These are phyloP conservation scores for Vaccinium macrocarpon DNA, from an alignment of 148 eudicot genomes.

Conservation along the genomic window DNA sequence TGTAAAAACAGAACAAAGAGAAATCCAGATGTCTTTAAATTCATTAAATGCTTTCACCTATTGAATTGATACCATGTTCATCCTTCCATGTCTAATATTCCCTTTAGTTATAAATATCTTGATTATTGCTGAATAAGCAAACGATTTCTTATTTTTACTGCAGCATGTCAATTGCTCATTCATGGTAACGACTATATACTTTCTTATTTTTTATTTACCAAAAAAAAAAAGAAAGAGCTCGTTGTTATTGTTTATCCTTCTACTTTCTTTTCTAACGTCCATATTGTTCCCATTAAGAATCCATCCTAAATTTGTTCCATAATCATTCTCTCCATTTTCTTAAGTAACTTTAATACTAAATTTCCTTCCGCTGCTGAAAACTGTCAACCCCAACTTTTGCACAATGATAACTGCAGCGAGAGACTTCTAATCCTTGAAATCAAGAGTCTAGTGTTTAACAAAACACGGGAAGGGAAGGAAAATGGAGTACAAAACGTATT, in stretches of 20 bases:
- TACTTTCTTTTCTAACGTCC: not conserved
- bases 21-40: not conserved
- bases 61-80: not conserved
- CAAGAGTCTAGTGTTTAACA: not conserved
- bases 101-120: not conserved
- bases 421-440: not conserved
- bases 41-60: not conserved
- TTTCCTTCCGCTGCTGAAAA: not conserved
- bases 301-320: not conserved
- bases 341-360: not conserved
- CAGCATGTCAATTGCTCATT: not conserved
- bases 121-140: not conserved
- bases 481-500: not conserved
- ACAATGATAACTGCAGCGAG: not conserved
- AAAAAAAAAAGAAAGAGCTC: not conserved
- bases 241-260: not conserved
- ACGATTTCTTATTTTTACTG: not conserved
- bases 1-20: not conserved
- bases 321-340: not conserved
- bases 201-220: too few relatives aligned
- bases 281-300: not conserved
- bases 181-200: not conserved
- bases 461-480: not conserved
- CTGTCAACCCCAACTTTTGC: not conserved
- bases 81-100: not conserved